Percentiles rank a stretch among this genome's conserved stretches.
phyloP scores from a whole-genome alignment of 192 early-diverging fungal species.

The Coemansia sp. region DNA sequence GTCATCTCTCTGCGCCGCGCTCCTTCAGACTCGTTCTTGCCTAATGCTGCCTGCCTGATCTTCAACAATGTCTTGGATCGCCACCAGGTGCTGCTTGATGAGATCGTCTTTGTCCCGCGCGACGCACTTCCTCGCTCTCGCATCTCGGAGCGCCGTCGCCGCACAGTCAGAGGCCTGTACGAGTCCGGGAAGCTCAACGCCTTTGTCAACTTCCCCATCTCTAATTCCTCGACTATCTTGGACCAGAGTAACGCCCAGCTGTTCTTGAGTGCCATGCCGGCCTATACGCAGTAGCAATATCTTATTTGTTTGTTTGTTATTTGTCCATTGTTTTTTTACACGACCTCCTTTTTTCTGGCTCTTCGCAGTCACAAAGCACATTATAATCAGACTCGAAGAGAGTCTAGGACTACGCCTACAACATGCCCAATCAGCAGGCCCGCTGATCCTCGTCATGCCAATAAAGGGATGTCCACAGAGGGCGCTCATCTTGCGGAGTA shows the following conservation, averaged over 20 bases:
- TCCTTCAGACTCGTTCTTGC: slow-evolving; percentile 40
- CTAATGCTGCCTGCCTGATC: slow-evolving; percentile 61
- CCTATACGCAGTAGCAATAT: slow-evolving; percentile 2
- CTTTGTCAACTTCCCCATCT: slow-evolving; percentile 34
- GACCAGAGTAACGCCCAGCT: slow-evolving; percentile 39
- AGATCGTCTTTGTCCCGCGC: slow-evolving; percentile 63
- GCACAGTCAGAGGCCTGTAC: slow-evolving; percentile 42
- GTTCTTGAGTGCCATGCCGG: slow-evolving; percentile 17
- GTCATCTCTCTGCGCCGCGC: slow-evolving; percentile 35
- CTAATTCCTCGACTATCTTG: slow-evolving; percentile 25
- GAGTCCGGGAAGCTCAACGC: slow-evolving; percentile 48
- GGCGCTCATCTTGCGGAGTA: not conserved
- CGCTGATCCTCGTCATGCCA: not conserved
- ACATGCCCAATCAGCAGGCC: slow-evolving; percentile 1
- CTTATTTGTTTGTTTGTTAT: not conserved
- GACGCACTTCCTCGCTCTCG: slow-evolving; percentile 64
- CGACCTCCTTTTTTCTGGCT: not conserved
- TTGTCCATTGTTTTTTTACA: too few relatives aligned
- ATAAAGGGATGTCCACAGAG: not conserved
- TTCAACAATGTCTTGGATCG: slow-evolving; percentile 70
- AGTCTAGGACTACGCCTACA: not conserved
- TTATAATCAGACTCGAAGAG: not conserved
- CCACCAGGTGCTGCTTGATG: slow-evolving; percentile 72
- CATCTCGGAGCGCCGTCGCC: slow-evolving; percentile 58
- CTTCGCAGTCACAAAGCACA: slow-evolving; percentile 1